Evolutionary conservation across 331 rosid species (phyloP), one percentile per base, ranked within the genome.

Genomic region (Dryas integrifolia): DNA sequence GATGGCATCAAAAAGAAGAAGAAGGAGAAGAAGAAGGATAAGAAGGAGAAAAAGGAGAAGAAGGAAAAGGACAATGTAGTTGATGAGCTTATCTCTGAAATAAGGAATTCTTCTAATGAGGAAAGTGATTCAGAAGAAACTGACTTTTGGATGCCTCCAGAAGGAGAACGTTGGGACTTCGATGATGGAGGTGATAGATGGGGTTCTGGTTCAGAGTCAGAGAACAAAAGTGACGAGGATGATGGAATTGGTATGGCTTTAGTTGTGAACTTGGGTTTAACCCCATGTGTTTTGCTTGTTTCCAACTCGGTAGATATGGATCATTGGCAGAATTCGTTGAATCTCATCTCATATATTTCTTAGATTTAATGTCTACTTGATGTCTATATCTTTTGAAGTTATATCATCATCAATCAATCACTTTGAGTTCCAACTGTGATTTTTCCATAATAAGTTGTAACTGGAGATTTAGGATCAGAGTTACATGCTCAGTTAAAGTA

Each of bases 111-210:
- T 56, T 63, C 84, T 44, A 77, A 77, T 47, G 88, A 76, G 58
- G 92, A 79, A 47, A 76, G 76, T 58, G 88, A 80, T 40, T 14
- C 63, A 0, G 98, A 86, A 79, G 96, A 93, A 12, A 84, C 58
- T 4, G 92, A 85, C 69, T 88, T 94, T 70, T 94, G 98, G 98
- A 82, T 82, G 82, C 98, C 98, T 76, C 91, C 92, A 7, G 79
- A 30, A 49, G 97, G 97, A 52, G 88, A 83, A 16, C 91, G 98
- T 8, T 89, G 97, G 98, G 98, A 91, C 74, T 74, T 80, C 47
- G 98, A 94, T 58, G 87, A 86, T 14, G 90, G 98, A 40, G 87
- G 90, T 44, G 89, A 88, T 72, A 77, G 96, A 79, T 94, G 98
- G 98, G 86, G 79, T 69, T 89, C 96, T 1, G 85, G 69, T 69